Evolutionary conservation across 352 stramenopile species (phyloP).

Genomic region (Phytopythium delawarense): DNA sequence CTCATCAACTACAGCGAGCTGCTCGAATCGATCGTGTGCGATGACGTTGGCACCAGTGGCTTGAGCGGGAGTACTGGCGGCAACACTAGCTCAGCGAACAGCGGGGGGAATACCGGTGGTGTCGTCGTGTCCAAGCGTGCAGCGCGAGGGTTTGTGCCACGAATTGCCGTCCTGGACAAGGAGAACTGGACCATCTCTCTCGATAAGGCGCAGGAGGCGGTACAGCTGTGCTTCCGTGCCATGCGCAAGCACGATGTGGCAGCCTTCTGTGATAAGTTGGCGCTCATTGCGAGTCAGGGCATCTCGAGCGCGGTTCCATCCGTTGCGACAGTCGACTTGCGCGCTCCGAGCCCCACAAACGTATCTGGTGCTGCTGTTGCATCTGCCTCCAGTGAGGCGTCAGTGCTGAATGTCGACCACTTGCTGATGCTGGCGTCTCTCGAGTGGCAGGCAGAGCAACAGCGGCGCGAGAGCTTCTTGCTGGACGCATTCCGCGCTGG

Average conservation of each 20-base stretch:
- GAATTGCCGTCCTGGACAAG: conserved; percentile 58
- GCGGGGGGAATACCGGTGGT: neutral
- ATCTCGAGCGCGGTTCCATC: conserved; percentile 20
- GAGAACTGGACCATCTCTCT: conserved; percentile 64
- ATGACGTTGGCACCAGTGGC: conserved; percentile 24
- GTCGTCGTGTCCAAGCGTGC: conserved; percentile 29
- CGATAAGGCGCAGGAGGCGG: conserved; percentile 59
- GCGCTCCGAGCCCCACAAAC: neutral
- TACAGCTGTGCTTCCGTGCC: conserved; percentile 60
- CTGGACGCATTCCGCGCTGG: conserved; percentile 70
- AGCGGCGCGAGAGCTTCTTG: conserved; percentile 59
- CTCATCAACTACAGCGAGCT: conserved; percentile 67
- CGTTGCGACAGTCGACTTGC: neutral
- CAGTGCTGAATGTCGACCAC: conserved; percentile 65
- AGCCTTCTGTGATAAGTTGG: conserved; percentile 64
- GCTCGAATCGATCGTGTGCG: conserved; percentile 69
- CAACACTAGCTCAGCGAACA: neutral
- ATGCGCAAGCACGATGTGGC: conserved; percentile 63
- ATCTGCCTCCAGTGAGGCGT: conserved; percentile 6
- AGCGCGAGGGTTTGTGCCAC: conserved; percentile 32
- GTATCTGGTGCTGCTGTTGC: neutral
- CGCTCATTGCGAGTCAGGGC: conserved; percentile 36
- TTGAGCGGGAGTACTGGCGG: neutral
- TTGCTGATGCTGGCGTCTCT: conserved; percentile 58
- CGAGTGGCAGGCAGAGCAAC: conserved; percentile 70